These are phyloP conservation scores for Neopestalotiopsis clavispora DNA, from an alignment of 2,329 filamentous ascomycete species.

Conservation along the genomic window DNA sequence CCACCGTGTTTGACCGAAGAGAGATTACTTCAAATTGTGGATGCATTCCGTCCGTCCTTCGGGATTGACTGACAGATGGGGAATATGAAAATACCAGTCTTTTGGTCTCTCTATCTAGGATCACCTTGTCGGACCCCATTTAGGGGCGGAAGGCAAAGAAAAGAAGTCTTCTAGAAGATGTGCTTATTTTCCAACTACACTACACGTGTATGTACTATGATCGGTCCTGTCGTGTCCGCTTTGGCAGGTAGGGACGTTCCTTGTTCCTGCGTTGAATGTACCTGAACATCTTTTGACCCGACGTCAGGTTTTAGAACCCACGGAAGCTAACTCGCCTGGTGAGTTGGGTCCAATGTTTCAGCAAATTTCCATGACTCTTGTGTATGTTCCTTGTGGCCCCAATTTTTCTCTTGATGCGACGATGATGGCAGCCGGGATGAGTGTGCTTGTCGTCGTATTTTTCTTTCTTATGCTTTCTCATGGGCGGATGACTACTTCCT, in stretches of 20 bases:
- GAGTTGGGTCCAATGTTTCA: background rate
- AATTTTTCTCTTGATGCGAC: background rate
- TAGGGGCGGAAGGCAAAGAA: background rate
- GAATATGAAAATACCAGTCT: background rate
- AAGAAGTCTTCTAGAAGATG: constrained; percentile 12
- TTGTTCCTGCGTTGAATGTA: background rate
- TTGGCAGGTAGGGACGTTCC: background rate
- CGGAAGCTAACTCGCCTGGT: background rate
- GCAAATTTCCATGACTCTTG: constrained; percentile 1
- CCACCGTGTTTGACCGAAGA: background rate
- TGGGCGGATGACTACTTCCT: background rate
- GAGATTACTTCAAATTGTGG: background rate
- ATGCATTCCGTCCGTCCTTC: background rate
- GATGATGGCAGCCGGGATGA: background rate
- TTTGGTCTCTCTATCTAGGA: background rate
- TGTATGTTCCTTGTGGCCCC: background rate
- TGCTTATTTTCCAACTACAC: background rate
- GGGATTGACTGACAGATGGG: background rate
- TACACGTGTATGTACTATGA: background rate
- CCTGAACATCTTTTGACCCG: background rate
- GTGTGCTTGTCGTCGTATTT: background rate
- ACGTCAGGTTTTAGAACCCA: background rate
- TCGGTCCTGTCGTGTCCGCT: no score
- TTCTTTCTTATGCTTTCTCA: no score
- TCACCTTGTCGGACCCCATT: constrained; percentile 2